Percentiles rank a stretch among this genome's conserved stretches.
Evolutionary conservation across 2,329 filamentous ascomycete species (phyloP).

Genomic region (Calonectria hongkongensis): DNA sequence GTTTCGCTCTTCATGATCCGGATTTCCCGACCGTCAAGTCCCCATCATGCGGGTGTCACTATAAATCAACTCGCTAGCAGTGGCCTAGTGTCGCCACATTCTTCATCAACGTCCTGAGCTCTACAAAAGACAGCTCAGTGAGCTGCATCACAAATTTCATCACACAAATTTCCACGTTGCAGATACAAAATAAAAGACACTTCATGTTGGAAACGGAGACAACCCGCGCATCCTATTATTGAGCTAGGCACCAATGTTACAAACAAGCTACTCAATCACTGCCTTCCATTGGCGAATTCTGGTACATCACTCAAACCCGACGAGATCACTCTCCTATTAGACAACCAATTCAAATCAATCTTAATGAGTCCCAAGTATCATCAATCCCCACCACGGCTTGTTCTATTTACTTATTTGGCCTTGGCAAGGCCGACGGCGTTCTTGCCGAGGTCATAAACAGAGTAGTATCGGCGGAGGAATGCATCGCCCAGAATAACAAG

Average conservation of each 20-base stretch:
- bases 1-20: slow-evolving; percentile 1
- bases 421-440: slow-evolving; percentile 91
- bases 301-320: slow-evolving; percentile 41
- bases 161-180: background rate
- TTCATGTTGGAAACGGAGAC: background rate
- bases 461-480: slow-evolving; percentile 91
- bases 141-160: too few relatives aligned
- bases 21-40: slow-evolving; percentile 1
- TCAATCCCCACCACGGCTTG: slow-evolving; percentile 41
- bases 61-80: slow-evolving; percentile 22
- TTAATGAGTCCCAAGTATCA: slow-evolving; percentile 44
- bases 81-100: background rate
- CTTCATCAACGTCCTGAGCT: background rate
- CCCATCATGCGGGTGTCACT: slow-evolving; percentile 18
- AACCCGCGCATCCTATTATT: slow-evolving; percentile 50
- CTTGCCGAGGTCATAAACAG: slow-evolving; percentile 95
- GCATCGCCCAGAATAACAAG: slow-evolving; percentile 96
- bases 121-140: too few relatives aligned
- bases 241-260: slow-evolving; percentile 43
- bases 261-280: slow-evolving; percentile 40
- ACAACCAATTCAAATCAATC: slow-evolving; percentile 40
- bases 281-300: slow-evolving; percentile 32
- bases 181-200: too few relatives aligned
- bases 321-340: slow-evolving; percentile 40
- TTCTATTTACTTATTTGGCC: slow-evolving; percentile 74